Evolutionary conservation across 2,329 filamentous ascomycete genomes (phyloP).

Genomic region (Diaporthe longicolla): DNA sequence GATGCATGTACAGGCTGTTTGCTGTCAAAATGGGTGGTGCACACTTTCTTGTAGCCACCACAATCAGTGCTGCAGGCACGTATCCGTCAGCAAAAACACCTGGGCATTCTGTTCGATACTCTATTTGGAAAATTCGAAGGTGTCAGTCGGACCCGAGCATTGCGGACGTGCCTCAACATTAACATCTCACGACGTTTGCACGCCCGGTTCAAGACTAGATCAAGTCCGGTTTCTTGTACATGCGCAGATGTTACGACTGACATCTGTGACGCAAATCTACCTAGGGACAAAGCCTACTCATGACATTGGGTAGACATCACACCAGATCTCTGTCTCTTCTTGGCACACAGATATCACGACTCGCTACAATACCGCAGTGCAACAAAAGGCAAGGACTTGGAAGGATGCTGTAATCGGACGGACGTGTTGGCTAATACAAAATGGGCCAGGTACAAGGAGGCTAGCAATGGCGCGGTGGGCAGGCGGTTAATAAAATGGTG

Average conservation of each 20-base stretch:
- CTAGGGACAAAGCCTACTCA: too few relatives aligned
- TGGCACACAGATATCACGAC: background rate
- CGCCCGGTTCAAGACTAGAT: background rate
- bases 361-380: too few relatives aligned
- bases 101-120: background rate
- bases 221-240: background rate
- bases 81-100: background rate
- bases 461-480: slow-evolving; percentile 3
- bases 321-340: background rate
- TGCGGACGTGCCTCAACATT: background rate
- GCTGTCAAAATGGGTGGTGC: background rate
- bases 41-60: too few relatives aligned
- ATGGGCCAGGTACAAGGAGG: background rate
- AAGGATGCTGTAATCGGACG: too few relatives aligned
- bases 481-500: slow-evolving; percentile 11
- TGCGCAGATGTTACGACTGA: background rate
- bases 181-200: background rate
- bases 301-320: too few relatives aligned
- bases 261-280: background rate
- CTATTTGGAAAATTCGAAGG: too few relatives aligned
- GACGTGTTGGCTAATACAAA: background rate
- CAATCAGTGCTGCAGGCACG: too few relatives aligned
- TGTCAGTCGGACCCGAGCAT: background rate
- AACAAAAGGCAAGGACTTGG: too few relatives aligned
- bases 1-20: background rate